These are phyloP conservation scores for Puccinia hordei DNA, from an alignment of 1,284 basidiomycete genomes.

Conservation along the genomic window DNA sequence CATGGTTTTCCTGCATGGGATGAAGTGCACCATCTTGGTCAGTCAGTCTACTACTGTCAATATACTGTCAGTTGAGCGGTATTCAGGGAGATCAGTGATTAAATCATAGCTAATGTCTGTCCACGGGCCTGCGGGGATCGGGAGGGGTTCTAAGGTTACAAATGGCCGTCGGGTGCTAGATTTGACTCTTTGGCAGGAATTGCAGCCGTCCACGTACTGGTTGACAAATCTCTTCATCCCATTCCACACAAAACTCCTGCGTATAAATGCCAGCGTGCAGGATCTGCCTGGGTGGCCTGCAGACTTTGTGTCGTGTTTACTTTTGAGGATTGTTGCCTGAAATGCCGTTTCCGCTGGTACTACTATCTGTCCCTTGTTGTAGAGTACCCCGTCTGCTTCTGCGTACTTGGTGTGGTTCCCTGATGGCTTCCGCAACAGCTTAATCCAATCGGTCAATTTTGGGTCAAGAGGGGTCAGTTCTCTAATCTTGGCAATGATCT, in stretches of 20 bases:
- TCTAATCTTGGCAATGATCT: too few relatives aligned
- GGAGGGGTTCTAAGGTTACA: not conserved
- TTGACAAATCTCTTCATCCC: not conserved
- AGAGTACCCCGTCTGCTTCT: too few relatives aligned
- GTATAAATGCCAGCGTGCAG: not conserved
- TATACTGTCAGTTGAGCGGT: not conserved
- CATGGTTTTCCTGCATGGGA: not conserved
- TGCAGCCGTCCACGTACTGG: not conserved
- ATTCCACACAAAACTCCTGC: not conserved
- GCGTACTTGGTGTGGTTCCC: too few relatives aligned
- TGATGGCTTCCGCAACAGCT: too few relatives aligned
- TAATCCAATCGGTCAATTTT: too few relatives aligned
- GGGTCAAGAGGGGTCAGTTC: too few relatives aligned
- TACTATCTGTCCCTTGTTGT: too few relatives aligned
- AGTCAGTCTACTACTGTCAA: not conserved
- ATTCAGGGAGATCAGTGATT: not conserved
- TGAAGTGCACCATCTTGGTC: not conserved
- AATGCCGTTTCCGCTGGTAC: too few relatives aligned
- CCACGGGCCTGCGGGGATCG: not conserved
- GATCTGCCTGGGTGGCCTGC: not conserved
- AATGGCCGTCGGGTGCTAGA: not conserved
- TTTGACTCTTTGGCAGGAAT: not conserved
- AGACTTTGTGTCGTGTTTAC: not conserved
- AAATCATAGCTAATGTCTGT: not conserved
- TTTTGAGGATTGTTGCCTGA: too few relatives aligned